phyloP scores from a whole-genome alignment of 352 stramenopile genomes.

The Phytophthora citricola region DNA sequence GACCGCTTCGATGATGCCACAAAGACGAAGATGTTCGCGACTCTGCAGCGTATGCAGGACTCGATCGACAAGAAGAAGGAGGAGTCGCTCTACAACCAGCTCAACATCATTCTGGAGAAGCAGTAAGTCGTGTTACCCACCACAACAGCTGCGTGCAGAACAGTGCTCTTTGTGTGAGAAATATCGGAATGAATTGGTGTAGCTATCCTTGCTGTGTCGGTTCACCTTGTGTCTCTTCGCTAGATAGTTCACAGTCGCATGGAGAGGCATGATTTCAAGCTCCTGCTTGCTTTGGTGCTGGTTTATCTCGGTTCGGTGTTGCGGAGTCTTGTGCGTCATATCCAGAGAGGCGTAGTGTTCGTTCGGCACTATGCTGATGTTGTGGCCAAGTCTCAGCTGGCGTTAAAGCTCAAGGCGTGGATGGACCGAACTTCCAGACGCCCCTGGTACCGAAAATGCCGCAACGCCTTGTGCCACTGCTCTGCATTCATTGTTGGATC shows the following conservation, averaged over 20 bases:
- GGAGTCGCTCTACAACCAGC: slow-evolving; percentile 86
- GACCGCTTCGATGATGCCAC: slow-evolving; percentile 71
- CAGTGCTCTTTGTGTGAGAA: slow-evolving; percentile 2
- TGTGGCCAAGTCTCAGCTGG: slow-evolving; percentile 11
- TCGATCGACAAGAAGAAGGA: slow-evolving; percentile 84
- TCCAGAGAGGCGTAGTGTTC: slow-evolving; percentile 4
- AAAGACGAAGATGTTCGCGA: slow-evolving; percentile 57
- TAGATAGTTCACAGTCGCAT: slow-evolving; percentile 19
- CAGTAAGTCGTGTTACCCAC: slow-evolving; percentile 33
- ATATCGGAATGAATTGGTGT: slow-evolving; percentile 18
- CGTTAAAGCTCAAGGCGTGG: slow-evolving; percentile 7
- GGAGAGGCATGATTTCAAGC: slow-evolving; percentile 21
- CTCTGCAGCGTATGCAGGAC: slow-evolving; percentile 75
- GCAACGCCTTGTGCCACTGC: slow-evolving; percentile 31
- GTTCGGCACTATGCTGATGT: slow-evolving; percentile 1
- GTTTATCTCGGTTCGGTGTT: slow-evolving; percentile 9
- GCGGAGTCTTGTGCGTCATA: slow-evolving; percentile 2
- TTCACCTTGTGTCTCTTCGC: slow-evolving; percentile 17
- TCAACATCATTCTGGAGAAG: slow-evolving; percentile 87
- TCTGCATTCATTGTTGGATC: slow-evolving; percentile 52
- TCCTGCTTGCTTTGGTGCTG: slow-evolving; percentile 12
- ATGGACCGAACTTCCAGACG: slow-evolving; percentile 9
- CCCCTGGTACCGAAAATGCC: slow-evolving; percentile 28
- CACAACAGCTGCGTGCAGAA: background rate
- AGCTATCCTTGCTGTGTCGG: background rate